Evolutionary conservation across 768 basidiomycete genomes (phyloP), one percentile per base, ranked within the genome.

Genomic region (Cubamyces sp.): DNA sequence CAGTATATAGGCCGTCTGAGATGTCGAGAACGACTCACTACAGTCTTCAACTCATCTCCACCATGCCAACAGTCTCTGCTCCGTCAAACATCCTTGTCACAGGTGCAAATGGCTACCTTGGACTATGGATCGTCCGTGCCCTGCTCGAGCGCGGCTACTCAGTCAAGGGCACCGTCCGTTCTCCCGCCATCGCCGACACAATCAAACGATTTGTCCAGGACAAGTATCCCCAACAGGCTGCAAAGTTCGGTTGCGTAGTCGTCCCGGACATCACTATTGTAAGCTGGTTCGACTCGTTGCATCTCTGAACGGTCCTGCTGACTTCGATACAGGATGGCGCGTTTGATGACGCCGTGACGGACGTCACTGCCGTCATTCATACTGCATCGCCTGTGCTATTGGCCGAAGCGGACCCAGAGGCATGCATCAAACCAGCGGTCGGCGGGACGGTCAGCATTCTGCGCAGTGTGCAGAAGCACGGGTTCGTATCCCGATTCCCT

Each of bases 391-490:
- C 90, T 0, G 79, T 86, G 66, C 74, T 80, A 54, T 64, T 76
- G 21, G 73, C 79, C 1, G 78, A 75, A 1, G 74, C 76, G 19
- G 78, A 84, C 43, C 74, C 77, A 3, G 61, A 74, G 3, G 86
- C 88, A 59, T 66, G 90, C 37, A 85, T 91, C 64, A 73, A 71
- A 16, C 92, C 92, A 3, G 91, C 92, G 21, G 81, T 93, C 4
- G 74, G 84, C 5, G 91, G 92, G 1, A 93, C 91, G 0, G 65
- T 83, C 0, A 79, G 83, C 5, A 77, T 93, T 8, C 74, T 93
- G 25, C 74, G 82, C 60, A 85, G 84, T 43, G 80, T 84, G 5
- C 68, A 81, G 87, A 12, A 84, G 86, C 87, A 75, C 66, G 78
- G 83, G 49, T 65, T 3, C 18, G 51, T 15, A 15, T 40, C 37